These are phyloP conservation scores for Hura crepitans DNA, from an alignment of 441 rosid species.

Conservation along the genomic window DNA sequence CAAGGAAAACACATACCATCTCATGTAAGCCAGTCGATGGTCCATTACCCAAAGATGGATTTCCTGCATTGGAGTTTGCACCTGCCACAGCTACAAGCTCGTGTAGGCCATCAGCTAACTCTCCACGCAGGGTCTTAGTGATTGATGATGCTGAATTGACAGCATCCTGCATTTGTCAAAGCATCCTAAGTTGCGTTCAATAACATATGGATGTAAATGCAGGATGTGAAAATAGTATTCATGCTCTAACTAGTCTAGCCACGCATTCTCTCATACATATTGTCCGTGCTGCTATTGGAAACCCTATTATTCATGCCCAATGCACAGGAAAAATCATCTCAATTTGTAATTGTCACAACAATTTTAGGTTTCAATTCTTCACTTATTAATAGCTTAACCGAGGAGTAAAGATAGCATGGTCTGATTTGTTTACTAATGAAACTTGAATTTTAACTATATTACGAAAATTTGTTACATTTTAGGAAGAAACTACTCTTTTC, in stretches of 20 bases:
- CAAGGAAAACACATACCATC: conserved; percentile 14
- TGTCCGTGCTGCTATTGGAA: neutral
- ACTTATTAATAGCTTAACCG: neutral
- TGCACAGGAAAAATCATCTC: too few relatives aligned
- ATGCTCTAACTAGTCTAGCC: neutral
- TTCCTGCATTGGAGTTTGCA: conserved; percentile 40
- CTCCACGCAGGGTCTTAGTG: conserved; percentile 56
- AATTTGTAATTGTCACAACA: too few relatives aligned
- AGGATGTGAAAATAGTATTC: too few relatives aligned
- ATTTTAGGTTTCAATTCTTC: neutral
- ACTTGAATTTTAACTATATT: neutral
- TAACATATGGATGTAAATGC: too few relatives aligned
- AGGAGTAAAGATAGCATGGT: neutral
- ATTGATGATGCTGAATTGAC: conserved; percentile 58
- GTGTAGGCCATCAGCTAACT: conserved; percentile 63
- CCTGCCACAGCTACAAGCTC: conserved; percentile 55
- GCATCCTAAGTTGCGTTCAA: too few relatives aligned
- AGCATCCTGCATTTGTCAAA: conserved; percentile 49
- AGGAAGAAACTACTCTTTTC: too few relatives aligned
- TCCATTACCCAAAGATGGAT: conserved; percentile 52
- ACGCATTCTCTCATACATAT: neutral
- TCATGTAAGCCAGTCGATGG: conserved; percentile 53
- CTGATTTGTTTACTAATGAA: neutral
- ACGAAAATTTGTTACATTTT: neutral
- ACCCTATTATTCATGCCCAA: neutral